Conservation (phyloP, 2,329 filamentous ascomycete species). For the Escovopsis sp. region DNA sequence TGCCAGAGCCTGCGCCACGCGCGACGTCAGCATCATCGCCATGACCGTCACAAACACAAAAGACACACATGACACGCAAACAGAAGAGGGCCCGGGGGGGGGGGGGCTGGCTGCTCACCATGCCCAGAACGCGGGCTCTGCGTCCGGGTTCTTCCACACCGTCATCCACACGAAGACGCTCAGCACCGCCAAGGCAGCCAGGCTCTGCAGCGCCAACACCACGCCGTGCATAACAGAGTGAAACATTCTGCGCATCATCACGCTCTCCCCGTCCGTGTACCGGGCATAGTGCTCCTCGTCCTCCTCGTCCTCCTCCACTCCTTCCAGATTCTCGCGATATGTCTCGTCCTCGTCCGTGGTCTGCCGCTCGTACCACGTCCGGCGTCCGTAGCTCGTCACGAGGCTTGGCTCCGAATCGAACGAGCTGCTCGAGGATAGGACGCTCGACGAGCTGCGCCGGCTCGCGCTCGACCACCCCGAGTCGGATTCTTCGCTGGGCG, state of each 20-base stretch:
- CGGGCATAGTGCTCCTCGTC: not conserved
- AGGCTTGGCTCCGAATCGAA: not conserved
- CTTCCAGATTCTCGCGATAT: not conserved
- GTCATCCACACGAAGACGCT: slow-evolving; percentile 14
- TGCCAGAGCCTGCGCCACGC: slow-evolving; percentile 16
- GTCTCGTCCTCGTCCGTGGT: too few species aligned
- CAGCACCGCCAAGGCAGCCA: slow-evolving; percentile 12
- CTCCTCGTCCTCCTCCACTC: not conserved
- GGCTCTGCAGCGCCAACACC: slow-evolving; percentile 14
- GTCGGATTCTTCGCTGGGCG: not conserved
- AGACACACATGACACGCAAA: too few species aligned
- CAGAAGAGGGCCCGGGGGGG: too few species aligned
- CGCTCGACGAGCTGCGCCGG: not conserved
- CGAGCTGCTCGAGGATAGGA: not conserved
- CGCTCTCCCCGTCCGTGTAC: not conserved
- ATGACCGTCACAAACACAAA: not conserved
- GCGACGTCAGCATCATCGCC: slow-evolving; percentile 2
- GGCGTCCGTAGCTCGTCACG: not conserved
- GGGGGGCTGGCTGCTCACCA: too few species aligned
- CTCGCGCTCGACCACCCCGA: not conserved
- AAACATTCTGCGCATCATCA: slow-evolving; percentile 7
- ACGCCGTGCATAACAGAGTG: slow-evolving; percentile 11
- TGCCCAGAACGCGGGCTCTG: slow-evolving; percentile 11
- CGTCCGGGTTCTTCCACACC: slow-evolving; percentile 10
- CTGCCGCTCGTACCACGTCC: too few species aligned